phyloP scores from a whole-genome alignment of 306 rosid species.

The Parietaria judaica region DNA sequence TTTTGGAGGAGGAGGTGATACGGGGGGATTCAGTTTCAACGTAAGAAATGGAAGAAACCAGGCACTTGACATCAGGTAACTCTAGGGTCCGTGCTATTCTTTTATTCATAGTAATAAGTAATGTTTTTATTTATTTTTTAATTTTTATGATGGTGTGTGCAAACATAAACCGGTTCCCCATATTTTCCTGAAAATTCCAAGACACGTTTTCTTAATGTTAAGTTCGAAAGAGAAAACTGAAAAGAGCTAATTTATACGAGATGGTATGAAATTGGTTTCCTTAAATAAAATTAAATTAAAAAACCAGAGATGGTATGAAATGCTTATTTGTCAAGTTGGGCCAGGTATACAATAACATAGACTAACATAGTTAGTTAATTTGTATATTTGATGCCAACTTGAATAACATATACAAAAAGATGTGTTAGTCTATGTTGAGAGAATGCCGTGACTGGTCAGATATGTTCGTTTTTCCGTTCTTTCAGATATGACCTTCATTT shows the following conservation, averaged over 20 bases:
- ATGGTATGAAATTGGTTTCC: no score
- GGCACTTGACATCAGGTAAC: slow-evolving; percentile 61
- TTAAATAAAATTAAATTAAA: no score
- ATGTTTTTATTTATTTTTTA: no score
- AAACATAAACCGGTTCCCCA: background rate
- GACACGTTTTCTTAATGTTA: no score
- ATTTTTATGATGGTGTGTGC: no score
- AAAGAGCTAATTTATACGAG: no score
- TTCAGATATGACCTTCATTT: slow-evolving; percentile 68
- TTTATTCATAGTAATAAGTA: background rate
- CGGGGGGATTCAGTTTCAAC: slow-evolving; percentile 55
- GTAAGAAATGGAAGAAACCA: slow-evolving; percentile 40
- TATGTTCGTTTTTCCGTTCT: background rate
- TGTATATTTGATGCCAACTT: background rate
- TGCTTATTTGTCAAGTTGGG: background rate
- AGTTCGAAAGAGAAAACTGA: no score
- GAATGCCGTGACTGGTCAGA: background rate
- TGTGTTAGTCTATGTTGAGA: background rate
- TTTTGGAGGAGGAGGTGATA: slow-evolving; percentile 53
- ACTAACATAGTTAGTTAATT: no score
- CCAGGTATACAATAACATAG: background rate
- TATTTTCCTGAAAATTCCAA: background rate
- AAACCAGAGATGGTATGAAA: background rate
- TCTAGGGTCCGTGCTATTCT: background rate
- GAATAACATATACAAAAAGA: background rate